phyloP scores from a whole-genome alignment of 495 filamentous ascomycete genomes.

The Penicillium herquei region DNA sequence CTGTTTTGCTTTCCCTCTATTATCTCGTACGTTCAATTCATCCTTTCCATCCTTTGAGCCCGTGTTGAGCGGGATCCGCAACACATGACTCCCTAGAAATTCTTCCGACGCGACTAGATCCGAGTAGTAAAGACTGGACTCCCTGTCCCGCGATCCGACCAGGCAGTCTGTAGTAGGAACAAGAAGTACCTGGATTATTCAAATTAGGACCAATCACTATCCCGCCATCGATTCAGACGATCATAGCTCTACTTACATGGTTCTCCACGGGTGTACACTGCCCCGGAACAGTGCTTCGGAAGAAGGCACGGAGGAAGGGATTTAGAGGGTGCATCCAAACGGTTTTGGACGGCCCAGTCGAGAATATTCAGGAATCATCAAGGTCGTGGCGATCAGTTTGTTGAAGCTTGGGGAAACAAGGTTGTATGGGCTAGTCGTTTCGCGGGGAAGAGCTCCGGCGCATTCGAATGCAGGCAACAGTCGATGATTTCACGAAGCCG shows the following conservation, averaged over 20 bases:
- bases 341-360: slow-evolving; percentile 48
- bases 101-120: slow-evolving; percentile 88
- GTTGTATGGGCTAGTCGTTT: slow-evolving; percentile 24
- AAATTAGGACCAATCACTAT: too few relatives aligned
- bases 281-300: slow-evolving; percentile 86
- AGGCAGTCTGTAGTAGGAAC: slow-evolving; percentile 91
- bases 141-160: slow-evolving; percentile 83
- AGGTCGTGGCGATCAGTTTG: slow-evolving; percentile 32
- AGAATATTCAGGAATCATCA: slow-evolving; percentile 40
- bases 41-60: slow-evolving; percentile 61
- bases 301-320: slow-evolving; percentile 96
- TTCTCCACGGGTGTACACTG: slow-evolving; percentile 92
- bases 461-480: slow-evolving; percentile 34
- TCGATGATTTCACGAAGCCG: not conserved
- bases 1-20: slow-evolving; percentile 87
- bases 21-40: slow-evolving; percentile 77
- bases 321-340: slow-evolving; percentile 99
- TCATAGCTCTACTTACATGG: slow-evolving; percentile 56
- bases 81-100: slow-evolving; percentile 93
- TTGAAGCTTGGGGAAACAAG: slow-evolving; percentile 11
- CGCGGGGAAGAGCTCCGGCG: slow-evolving; percentile 40
- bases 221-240: too few relatives aligned
- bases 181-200: slow-evolving; percentile 66
- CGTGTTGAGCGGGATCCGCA: slow-evolving; percentile 69
- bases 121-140: slow-evolving; percentile 71